These are phyloP conservation scores for Gossypium herbaceum DNA, from an alignment of 345 rosid genomes.

Conservation along the genomic window DNA sequence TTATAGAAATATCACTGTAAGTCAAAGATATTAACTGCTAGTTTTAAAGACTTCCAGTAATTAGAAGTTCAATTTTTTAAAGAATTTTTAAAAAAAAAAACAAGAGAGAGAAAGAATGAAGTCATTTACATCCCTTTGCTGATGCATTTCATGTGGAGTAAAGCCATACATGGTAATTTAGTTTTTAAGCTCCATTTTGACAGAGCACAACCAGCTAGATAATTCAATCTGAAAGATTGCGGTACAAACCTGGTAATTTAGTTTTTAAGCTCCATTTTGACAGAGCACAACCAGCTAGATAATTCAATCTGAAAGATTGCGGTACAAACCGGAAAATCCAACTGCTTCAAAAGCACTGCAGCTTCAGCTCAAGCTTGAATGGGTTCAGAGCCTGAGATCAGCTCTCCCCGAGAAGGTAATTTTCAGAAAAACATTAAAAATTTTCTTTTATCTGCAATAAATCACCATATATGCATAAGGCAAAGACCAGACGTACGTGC, in stretches of 20 bases:
- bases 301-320: constrained; percentile 20
- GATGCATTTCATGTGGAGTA: background rate
- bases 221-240: constrained; percentile 20
- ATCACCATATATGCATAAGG: background rate
- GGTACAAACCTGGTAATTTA: constrained; percentile 43
- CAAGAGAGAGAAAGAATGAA: background rate
- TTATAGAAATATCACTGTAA: too few species aligned
- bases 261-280: background rate
- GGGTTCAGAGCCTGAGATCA: constrained; percentile 86
- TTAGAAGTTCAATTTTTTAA: background rate
- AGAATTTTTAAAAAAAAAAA: background rate
- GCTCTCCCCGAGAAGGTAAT: constrained; percentile 51
- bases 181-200: background rate
- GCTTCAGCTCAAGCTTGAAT: constrained; percentile 97
- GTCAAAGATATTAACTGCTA: background rate
- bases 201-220: constrained; percentile 3
- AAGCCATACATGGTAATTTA: background rate
- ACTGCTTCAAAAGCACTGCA: constrained; percentile 86
- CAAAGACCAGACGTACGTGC: constrained; percentile 48
- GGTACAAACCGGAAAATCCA: constrained; percentile 85
- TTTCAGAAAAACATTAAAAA: constrained; percentile 2
- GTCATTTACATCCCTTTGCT: background rate
- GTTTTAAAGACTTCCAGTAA: background rate
- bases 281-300: constrained; percentile 3
- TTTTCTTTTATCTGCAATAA: background rate